phyloP scores from a whole-genome alignment of 352 stramenopile genomes.

The Sclerospora graminicola region DNA sequence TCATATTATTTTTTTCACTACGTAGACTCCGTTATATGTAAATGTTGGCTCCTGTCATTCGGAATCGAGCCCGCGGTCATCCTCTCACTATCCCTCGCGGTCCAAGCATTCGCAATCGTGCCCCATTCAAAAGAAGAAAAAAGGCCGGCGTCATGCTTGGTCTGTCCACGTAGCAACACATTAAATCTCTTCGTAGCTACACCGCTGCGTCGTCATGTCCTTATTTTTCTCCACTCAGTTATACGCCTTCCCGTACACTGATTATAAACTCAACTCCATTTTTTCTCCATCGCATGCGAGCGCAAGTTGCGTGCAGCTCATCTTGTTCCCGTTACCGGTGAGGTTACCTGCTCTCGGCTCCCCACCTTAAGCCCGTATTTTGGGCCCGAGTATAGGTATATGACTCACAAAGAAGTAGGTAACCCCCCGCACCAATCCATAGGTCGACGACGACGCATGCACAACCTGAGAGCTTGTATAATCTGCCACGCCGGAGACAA shows the following conservation, averaged over 20 bases:
- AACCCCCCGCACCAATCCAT: conserved; percentile 35
- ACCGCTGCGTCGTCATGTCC: conserved; percentile 17
- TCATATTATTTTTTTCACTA: conserved; percentile 12
- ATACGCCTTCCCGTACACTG: conserved; percentile 11
- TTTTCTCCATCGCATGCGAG: conserved; percentile 20
- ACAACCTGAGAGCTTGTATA: conserved; percentile 50
- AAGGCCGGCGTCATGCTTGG: conserved; percentile 22
- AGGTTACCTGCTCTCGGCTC: conserved; percentile 25
- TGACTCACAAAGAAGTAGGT: conserved; percentile 50
- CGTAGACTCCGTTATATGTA: conserved; percentile 12
- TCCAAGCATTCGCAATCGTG: conserved; percentile 26
- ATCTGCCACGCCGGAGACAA: conserved; percentile 33
- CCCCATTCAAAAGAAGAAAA: neutral
- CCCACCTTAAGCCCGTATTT: conserved; percentile 53
- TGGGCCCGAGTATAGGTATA: conserved; percentile 52
- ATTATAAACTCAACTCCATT: conserved; percentile 16
- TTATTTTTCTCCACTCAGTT: conserved; percentile 13
- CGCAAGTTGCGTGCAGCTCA: conserved; percentile 10
- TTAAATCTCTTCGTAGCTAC: conserved; percentile 13
- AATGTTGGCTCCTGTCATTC: conserved; percentile 22
- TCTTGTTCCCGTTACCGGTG: conserved; percentile 29
- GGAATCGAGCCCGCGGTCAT: conserved; percentile 23
- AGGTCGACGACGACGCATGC: conserved; percentile 60
- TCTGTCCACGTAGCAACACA: conserved; percentile 24
- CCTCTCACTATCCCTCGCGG: conserved; percentile 20